Conservation (phyloP, 1,284 basidiomycete genomes). For the Puccinia novopanici region DNA sequence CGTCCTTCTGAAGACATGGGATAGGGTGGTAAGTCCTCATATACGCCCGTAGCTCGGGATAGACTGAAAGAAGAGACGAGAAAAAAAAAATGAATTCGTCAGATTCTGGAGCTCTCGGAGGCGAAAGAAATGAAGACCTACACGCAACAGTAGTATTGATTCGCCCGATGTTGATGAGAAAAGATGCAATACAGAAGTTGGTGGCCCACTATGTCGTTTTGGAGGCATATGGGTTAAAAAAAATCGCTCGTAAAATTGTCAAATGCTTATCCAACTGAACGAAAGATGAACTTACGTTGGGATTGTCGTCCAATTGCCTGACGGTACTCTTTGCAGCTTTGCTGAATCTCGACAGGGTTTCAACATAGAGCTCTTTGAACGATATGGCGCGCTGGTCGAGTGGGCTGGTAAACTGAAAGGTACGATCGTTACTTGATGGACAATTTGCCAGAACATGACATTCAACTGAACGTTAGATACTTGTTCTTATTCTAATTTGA, state of each 20-base stretch:
- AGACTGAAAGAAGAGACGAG: constrained; percentile 55
- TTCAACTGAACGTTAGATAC: background rate
- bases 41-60: constrained; percentile 74
- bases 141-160: constrained; percentile 93
- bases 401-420: constrained; percentile 51
- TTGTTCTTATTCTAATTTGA: background rate
- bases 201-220: constrained; percentile 17
- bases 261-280: background rate
- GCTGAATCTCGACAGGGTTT: constrained; percentile 51
- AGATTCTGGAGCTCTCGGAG: background rate
- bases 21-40: constrained; percentile 79
- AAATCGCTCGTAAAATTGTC: background rate
- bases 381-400: constrained; percentile 51
- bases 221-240: background rate
- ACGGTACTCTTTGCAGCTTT: constrained; percentile 51
- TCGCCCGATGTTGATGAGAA: constrained; percentile 85
- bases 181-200: constrained; percentile 49
- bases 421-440: constrained; percentile 42
- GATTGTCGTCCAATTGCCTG: constrained; percentile 50
- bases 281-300: constrained; percentile 14
- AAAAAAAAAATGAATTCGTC: background rate
- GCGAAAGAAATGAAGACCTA: constrained; percentile 61
- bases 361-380: constrained; percentile 51
- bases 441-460: background rate
- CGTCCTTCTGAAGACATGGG: constrained; percentile 70